phyloP scores from a whole-genome alignment of 371 early-diverging fungal genomes.

The Circinella umbellata region DNA sequence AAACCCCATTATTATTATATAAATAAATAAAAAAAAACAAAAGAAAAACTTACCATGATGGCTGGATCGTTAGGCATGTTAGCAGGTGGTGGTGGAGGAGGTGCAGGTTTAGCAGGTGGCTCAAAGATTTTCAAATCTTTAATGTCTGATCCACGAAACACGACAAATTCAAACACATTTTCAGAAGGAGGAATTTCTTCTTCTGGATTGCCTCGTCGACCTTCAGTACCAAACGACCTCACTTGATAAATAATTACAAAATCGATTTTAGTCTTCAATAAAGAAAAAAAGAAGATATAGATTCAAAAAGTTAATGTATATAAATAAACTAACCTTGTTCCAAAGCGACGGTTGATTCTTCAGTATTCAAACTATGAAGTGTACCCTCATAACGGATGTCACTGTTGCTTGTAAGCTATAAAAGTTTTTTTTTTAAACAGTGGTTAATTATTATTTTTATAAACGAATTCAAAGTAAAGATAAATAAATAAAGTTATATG shows the following conservation, averaged over 20 bases:
- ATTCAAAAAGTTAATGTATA: background rate
- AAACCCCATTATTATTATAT: background rate
- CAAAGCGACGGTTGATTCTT: constrained; percentile 91
- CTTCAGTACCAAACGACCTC: constrained; percentile 86
- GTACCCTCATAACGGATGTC: constrained; percentile 93
- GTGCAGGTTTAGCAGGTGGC: constrained; percentile 62
- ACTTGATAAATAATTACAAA: constrained; percentile 43
- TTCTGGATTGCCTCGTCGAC: constrained; percentile 76
- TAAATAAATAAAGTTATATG: too few relatives aligned
- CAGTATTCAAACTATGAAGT: constrained; percentile 85
- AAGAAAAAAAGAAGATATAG: background rate
- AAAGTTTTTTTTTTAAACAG: background rate
- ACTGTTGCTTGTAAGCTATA: constrained; percentile 82
- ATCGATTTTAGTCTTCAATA: background rate
- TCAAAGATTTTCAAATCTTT: constrained; percentile 90
- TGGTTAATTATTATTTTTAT: background rate
- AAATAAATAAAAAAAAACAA: background rate
- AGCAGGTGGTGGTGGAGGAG: constrained; percentile 57
- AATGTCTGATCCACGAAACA: constrained; percentile 93
- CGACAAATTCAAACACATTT: constrained; percentile 88
- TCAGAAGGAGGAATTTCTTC: constrained; percentile 87
- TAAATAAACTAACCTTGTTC: constrained; percentile 70
- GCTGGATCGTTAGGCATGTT: constrained; percentile 88
- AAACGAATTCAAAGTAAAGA: too few relatives aligned
- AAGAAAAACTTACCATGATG: constrained; percentile 67